Conservation (phyloP, 352 stramenopile genomes). For the Pythium dissimile region DNA sequence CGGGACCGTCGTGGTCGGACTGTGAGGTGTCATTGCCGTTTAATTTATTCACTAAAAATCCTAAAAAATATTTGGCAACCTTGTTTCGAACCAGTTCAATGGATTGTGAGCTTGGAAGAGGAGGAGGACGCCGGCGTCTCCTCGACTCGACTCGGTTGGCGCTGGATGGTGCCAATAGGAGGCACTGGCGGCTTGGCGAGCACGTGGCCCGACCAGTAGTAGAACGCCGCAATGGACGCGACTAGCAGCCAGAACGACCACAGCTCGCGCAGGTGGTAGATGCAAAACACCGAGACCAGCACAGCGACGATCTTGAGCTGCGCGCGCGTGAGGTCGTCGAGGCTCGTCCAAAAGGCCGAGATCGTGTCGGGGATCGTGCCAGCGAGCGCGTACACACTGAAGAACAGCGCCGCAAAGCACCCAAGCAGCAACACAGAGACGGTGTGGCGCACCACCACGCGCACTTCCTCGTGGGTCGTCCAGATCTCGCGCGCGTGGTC, state of each 20-base stretch:
- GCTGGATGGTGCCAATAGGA: conserved; percentile 7
- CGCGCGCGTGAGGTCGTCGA: conserved; percentile 40
- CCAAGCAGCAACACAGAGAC: conserved; percentile 21
- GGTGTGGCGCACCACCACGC: conserved; percentile 27
- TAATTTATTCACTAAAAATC: conserved; percentile 31
- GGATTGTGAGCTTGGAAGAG: neutral
- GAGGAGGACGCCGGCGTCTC: too few species aligned
- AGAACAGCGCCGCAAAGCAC: conserved; percentile 23
- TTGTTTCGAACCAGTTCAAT: neutral
- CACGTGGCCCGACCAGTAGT: conserved; percentile 52
- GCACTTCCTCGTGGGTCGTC: conserved; percentile 34
- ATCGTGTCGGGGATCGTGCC: conserved; percentile 27
- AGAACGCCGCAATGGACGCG: conserved; percentile 26
- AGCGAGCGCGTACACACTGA: conserved; percentile 27
- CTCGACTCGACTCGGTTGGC: conserved; percentile 12
- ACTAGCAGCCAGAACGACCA: conserved; percentile 41
- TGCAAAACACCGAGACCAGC: conserved; percentile 13
- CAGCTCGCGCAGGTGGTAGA: conserved; percentile 34
- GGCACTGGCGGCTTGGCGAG: conserved; percentile 13
- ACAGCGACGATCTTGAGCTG: conserved; percentile 36
- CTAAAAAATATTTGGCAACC: conserved; percentile 1
- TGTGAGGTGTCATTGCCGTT: conserved; percentile 13
- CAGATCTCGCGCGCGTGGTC: conserved; percentile 15
- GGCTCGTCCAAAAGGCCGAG: conserved; percentile 22
- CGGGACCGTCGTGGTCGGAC: conserved; percentile 18